Evolutionary conservation across 2,329 filamentous ascomycete species (phyloP).

Genomic region (Fusarium sp.): DNA sequence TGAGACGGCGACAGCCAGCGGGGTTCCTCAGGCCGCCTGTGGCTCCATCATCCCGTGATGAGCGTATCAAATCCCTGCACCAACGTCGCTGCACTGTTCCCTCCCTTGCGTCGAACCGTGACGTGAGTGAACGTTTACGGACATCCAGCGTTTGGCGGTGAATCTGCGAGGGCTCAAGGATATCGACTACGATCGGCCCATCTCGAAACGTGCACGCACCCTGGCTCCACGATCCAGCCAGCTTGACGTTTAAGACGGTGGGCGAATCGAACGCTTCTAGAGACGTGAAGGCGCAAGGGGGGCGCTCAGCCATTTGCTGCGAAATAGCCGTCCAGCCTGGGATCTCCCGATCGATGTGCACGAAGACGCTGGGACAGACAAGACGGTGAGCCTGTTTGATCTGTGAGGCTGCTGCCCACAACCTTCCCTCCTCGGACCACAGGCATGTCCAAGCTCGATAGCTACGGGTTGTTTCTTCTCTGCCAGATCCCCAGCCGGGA

Average conservation of each 20-base stretch:
- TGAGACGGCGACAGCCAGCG: not conserved
- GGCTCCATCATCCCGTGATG: constrained; percentile 31
- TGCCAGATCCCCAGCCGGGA: constrained; percentile 39
- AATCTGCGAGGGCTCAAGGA: constrained; percentile 36
- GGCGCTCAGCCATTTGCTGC: constrained; percentile 6
- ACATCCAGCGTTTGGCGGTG: constrained; percentile 43
- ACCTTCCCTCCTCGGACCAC: constrained; percentile 42
- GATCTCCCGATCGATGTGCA: constrained; percentile 32
- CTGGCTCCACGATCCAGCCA: constrained; percentile 14
- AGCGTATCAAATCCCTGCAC: constrained; percentile 5
- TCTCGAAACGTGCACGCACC: constrained; percentile 28
- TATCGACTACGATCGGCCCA: constrained; percentile 35
- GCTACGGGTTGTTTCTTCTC: constrained; percentile 31
- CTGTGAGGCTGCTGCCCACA: constrained; percentile 19
- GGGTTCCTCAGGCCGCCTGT: constrained; percentile 16
- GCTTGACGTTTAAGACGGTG: constrained; percentile 28
- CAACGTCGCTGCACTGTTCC: constrained; percentile 28
- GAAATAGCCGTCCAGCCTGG: not conserved
- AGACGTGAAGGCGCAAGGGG: constrained; percentile 2
- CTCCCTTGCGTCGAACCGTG: constrained; percentile 44
- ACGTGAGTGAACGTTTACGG: constrained; percentile 29
- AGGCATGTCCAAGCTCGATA: constrained; percentile 39
- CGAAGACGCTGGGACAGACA: constrained; percentile 24
- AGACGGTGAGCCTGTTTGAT: constrained; percentile 38
- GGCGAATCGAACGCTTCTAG: constrained; percentile 29